These are phyloP conservation scores for Sporothrix euskadiensis DNA, from an alignment of 2,329 filamentous ascomycete species.

Conservation along the genomic window DNA sequence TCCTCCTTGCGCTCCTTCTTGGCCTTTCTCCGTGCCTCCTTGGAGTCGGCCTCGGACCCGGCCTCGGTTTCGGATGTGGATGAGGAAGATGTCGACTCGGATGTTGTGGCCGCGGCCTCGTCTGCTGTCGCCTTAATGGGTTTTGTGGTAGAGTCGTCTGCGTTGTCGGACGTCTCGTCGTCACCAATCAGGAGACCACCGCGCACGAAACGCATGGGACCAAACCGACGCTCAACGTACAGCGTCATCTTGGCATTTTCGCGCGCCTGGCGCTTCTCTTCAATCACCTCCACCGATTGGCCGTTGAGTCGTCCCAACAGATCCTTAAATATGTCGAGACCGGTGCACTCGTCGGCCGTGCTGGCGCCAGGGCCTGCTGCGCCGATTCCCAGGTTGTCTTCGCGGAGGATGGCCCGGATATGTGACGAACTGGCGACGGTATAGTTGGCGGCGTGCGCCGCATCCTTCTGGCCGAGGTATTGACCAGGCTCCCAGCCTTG, in stretches of 20 bases:
- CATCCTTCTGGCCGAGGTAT: slow-evolving; percentile 75
- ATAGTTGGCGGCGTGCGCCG: slow-evolving; percentile 72
- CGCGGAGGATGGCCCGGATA: slow-evolving; percentile 81
- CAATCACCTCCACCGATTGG: slow-evolving; percentile 71
- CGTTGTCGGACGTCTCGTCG: slow-evolving; percentile 49
- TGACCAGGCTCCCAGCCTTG: slow-evolving; percentile 91
- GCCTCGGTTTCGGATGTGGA: slow-evolving; percentile 8
- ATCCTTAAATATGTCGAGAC: slow-evolving; percentile 82
- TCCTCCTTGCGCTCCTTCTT: slow-evolving; percentile 36
- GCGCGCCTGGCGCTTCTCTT: slow-evolving; percentile 67
- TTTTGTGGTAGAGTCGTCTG: background rate
- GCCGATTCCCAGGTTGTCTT: slow-evolving; percentile 87
- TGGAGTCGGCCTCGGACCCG: slow-evolving; percentile 14
- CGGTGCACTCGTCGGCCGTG: slow-evolving; percentile 75
- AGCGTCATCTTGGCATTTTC: slow-evolving; percentile 70
- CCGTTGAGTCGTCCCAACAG: slow-evolving; percentile 88
- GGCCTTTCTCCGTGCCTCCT: slow-evolving; percentile 17
- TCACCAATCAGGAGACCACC: slow-evolving; percentile 71
- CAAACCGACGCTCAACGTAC: slow-evolving; percentile 75
- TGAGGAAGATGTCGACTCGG: background rate
- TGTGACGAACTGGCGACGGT: slow-evolving; percentile 80
- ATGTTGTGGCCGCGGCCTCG: slow-evolving; percentile 15
- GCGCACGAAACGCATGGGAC: slow-evolving; percentile 79
- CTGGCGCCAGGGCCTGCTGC: slow-evolving; percentile 62
- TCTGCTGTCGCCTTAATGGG: slow-evolving; percentile 29